Evolutionary conservation across 2,329 filamentous ascomycete genomes (phyloP).

Genomic region (Pseudocercospora fuligena): DNA sequence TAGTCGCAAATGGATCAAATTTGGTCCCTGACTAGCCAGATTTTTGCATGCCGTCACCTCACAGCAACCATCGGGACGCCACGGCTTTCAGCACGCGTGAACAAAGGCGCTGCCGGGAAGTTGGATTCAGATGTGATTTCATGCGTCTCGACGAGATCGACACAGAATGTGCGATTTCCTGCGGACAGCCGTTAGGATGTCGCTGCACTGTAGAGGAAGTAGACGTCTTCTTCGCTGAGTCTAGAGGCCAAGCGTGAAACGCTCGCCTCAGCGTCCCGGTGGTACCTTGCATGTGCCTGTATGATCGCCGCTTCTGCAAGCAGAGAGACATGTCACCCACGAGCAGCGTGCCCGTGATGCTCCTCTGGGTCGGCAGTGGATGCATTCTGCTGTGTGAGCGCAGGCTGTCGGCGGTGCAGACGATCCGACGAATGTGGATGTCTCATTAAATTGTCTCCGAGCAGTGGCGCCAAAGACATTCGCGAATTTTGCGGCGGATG

Average conservation of each 20-base stretch:
- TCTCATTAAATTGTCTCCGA: slow-evolving; percentile 2
- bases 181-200: neutral
- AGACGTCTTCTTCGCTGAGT: slow-evolving; percentile 2
- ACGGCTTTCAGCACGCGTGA: neutral
- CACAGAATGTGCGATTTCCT: neutral
- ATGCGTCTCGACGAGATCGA: slow-evolving; percentile 1
- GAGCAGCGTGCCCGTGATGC: neutral
- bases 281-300: slow-evolving; percentile 23
- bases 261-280: slow-evolving; percentile 10
- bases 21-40: slow-evolving; percentile 4
- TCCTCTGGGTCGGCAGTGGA: neutral
- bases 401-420: neutral
- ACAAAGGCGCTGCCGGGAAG: neutral
- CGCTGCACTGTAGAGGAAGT: neutral
- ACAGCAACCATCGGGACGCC: slow-evolving; percentile 4
- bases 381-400: neutral
- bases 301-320: slow-evolving; percentile 15
- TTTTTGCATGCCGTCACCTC: slow-evolving; percentile 1
- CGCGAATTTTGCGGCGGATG: neutral
- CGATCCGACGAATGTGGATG: neutral
- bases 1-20: neutral
- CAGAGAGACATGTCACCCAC: slow-evolving; percentile 7
- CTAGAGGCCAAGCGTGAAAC: slow-evolving; percentile 6
- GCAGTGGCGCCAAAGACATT: slow-evolving; percentile 17
- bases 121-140: neutral